Conservation (phyloP, 441 rosid species). For the Adansonia rubrostipa region DNA sequence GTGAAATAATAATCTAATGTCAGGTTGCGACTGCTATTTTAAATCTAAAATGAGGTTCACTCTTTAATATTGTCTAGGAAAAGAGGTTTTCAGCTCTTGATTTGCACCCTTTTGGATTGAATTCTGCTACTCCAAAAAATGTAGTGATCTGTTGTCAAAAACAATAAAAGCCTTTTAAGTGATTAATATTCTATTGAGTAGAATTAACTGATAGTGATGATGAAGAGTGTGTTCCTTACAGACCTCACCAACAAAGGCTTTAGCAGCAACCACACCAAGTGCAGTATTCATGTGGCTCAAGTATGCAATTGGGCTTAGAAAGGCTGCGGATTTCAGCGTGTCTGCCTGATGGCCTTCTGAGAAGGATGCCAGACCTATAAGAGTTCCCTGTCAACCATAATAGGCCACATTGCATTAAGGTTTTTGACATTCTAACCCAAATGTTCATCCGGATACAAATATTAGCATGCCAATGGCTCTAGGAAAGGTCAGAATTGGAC, state of each 20-base stretch:
- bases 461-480: not conserved
- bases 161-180: not conserved
- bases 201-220: not conserved
- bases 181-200: not conserved
- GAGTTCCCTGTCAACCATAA: conserved; percentile 63
- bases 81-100: not conserved
- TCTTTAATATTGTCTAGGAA: not conserved
- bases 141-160: conserved; percentile 53
- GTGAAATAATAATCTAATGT: no score
- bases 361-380: conserved; percentile 74
- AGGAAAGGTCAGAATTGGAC: not conserved
- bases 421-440: not conserved
- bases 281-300: conserved; percentile 89
- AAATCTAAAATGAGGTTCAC: not conserved
- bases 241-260: conserved; percentile 82
- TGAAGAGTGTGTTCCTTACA: not conserved
- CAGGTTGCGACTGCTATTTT: no score
- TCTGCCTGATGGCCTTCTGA: conserved; percentile 70
- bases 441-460: not conserved
- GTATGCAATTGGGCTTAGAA: conserved; percentile 86
- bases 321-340: conserved; percentile 66
- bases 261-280: conserved; percentile 67
- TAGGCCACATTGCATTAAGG: not conserved
- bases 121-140: conserved; percentile 67
- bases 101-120: conserved; percentile 79